Base-by-base conservation (phyloP, 257 asterid species). In the Fraxinus cuspidata region DNA sequence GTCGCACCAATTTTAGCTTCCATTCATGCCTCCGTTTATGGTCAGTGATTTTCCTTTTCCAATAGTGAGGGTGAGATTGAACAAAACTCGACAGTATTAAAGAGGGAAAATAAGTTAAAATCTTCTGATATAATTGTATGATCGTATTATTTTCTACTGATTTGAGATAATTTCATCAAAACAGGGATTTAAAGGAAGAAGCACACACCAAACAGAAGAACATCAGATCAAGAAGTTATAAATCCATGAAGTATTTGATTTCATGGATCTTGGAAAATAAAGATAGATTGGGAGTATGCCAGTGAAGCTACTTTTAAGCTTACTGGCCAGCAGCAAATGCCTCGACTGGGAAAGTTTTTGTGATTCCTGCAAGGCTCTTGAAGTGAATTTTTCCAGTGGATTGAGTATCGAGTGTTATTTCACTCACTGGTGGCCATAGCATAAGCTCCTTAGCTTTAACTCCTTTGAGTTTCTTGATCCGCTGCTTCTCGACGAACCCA, bases 351-450 rank as follows among this genome's bases (percentile, higher is more conserved):
- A 91, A 87, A 6, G 94, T 87, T 87, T 89, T 92, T 47, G 96
- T 91, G 81, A 92, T 88, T 5, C 97, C 96, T 0, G 92, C 96
- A 34, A 92, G 92, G 66, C 97, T 88, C 91, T 91, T 92, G 90
- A 92, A 87, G 49, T 86, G 89, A 68, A 92, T 82, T 87, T 92
- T 92, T 15, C 91, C 94, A 0, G 92, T 84, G 3, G 90, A 82
- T 8, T 86, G 87, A 71, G 87, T 85, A 28, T 83, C 84, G 2
- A 89, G 78, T 7, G 47, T 78, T 32, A 92, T 89, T 85, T 87
- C 92, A 66, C 77, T 85, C 8, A 89, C 92, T 1, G 97, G 92
- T 8, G 97, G 97, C 96, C 97, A 90, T 25, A 92, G 68, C 88
- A 92, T 83, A 29, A 90, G 86, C 87, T 92, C 94, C 82, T 87